Base-by-base conservation (phyloP, 2,329 filamentous ascomycete genomes). In the Aspergillus ustus region DNA sequence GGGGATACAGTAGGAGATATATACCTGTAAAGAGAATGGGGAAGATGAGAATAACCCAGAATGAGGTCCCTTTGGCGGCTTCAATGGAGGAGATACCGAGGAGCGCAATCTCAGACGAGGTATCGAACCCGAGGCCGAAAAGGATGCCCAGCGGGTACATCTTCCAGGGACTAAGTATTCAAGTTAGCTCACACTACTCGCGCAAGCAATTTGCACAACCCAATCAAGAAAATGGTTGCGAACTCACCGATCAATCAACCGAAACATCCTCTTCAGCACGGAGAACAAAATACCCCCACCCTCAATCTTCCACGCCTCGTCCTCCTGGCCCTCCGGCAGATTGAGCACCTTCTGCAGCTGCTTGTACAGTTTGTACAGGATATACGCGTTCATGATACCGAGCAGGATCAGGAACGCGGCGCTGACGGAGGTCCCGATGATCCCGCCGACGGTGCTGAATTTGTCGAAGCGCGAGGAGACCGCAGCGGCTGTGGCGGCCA, bases 21-120 rank as follows among this genome's bases (percentile, higher is more conserved):
- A 73, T 76, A 90, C 89, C 86, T 0, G 94, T 97, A 71, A 98
- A 98, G 0, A 98, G 80, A 1, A 94, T 76, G 0, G 95, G 95
- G 61, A 97, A 97, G 55, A 99, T 89, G 34, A 98, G 77, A 63
- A 98, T 98, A 15, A 97, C 81, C 95, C 95, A 99, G 62, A 98
- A 89, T 34, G 89, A 92, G 0, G 93, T 97, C 1, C 94, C 94
- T 63, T 90, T 84, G 0, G 92, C 88, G 0, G 91, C 93, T 70
- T 97, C 91, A 1, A 99, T 88, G 31, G 91, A 93, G 0, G 92
- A 91, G 65, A 98, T 96, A 0, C 94, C 95, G 0, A 99, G 79
- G 7, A 99, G 84, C 0, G 95, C 94, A 70, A 98, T 91, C 75
- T 99, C 94, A 7, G 92, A 96, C 45, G 91, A 96, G 0, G 95